Base-by-base conservation (phyloP, 306 rosid species). In the Prunus mira region DNA sequence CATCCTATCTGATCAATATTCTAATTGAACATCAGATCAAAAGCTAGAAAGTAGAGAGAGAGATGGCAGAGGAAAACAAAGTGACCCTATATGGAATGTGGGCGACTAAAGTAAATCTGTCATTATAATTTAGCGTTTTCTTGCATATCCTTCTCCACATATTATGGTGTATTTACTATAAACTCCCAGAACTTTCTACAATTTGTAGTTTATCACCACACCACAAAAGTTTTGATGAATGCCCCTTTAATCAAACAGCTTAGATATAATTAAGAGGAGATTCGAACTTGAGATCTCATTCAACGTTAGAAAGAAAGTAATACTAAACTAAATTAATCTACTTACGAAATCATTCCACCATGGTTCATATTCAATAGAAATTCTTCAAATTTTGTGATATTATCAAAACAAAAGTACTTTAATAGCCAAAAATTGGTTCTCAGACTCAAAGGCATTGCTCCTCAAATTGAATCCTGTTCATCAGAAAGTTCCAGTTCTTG, bases 401-500 rank as follows among this genome's bases (percentile, higher is more conserved):
- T 24, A 24, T 24, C 25, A 24, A 24, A 24, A 24, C 25, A 24
- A 24, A 24, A 24, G 25, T 24, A 24, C 1, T 24, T 1, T 24
- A 24, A 24, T 24, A 24, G 1, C 25, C 25, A 24, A 24, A 24
- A 24, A 17, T 12, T 72, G 22, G 78, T 69, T 14, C 74, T 57
- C 22, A 79, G 30, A 55, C 2, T 79, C 11, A 66, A 73, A 18
- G 78, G 74, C 18, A 9, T 19, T 41, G 41, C 65, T 78, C 13
- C 66, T 72, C 22, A 71, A 38, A 24, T 65, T 71, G 1, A 78
- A 71, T 18, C 76, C 65, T 22, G 71, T 34, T 62, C 55, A 61
- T 25, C 64, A 71, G 72, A 71, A 78, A 63, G 57, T 78, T 15
- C 72, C 76, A 18, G 65, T 71, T 11, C 66, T 62, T 71, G 76